Evolutionary conservation across 495 filamentous ascomycete genomes (phyloP).

Genomic region (Aspergillus nidulans): DNA sequence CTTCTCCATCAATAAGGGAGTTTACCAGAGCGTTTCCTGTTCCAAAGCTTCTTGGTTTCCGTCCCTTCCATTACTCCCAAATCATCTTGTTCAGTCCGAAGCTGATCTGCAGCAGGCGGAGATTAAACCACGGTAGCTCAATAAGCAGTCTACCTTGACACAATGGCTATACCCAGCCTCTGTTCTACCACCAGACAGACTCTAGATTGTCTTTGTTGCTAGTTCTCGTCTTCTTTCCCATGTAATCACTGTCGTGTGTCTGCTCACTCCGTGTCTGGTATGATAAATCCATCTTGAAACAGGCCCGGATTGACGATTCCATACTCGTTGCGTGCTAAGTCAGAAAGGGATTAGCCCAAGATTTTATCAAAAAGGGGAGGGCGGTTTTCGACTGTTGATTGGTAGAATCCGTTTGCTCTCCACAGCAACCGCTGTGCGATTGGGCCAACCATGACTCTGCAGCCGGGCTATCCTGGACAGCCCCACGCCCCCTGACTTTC

Average conservation of each 20-base stretch:
- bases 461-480: constrained; percentile 4
- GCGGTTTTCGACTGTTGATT: constrained; percentile 1
- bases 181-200: background rate
- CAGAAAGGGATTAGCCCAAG: background rate
- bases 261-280: background rate
- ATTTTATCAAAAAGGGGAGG: constrained; percentile 16
- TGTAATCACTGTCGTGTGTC: background rate
- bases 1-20: background rate
- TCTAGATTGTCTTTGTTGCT: background rate
- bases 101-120: constrained; percentile 20
- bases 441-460: background rate
- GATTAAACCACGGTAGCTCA: constrained; percentile 15
- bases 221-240: background rate
- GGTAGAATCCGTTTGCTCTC: background rate
- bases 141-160: background rate
- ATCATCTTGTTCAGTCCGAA: constrained; percentile 1
- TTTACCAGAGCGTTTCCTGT: background rate
- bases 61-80: background rate
- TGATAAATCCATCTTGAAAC: background rate
- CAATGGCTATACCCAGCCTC: background rate
- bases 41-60: background rate
- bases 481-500: background rate
- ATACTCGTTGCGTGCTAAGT: background rate
- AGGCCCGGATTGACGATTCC: background rate
- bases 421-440: constrained; percentile 1